A percentile compares a stretch with the other conserved stretches of the same genome.
phyloP scores from a whole-genome alignment of 2,329 filamentous ascomycete genomes.

The Simplicillium aogashimaense region DNA sequence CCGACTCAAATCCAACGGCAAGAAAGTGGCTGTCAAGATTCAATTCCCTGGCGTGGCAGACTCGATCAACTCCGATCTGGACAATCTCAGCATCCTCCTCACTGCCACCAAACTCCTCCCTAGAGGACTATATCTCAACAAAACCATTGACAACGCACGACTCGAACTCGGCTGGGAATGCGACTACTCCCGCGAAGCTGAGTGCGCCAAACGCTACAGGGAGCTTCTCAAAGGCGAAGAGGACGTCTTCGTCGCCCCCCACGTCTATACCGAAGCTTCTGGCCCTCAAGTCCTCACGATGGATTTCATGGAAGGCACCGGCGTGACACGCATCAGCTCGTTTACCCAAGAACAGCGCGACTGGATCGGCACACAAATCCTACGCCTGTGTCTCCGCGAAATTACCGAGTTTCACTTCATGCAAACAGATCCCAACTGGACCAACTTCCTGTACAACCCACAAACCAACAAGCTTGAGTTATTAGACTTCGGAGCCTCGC shows the following conservation, averaged over 20 bases:
- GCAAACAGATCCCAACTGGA: slow-evolving; percentile 99
- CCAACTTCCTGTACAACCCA: slow-evolving; percentile 89
- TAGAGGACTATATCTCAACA: slow-evolving; percentile 87
- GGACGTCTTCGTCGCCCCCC: slow-evolving; percentile 69
- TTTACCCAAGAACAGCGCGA: slow-evolving; percentile 79
- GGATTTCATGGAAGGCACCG: slow-evolving; percentile 78
- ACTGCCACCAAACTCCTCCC: slow-evolving; percentile 85
- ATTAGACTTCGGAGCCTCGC: slow-evolving; percentile 87
- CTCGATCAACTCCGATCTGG: slow-evolving; percentile 93
- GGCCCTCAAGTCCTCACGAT: slow-evolving; percentile 86
- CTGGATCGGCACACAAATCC: slow-evolving; percentile 92
- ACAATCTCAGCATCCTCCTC: slow-evolving; percentile 83
- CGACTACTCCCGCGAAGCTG: slow-evolving; percentile 83
- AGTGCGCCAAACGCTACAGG: slow-evolving; percentile 67
- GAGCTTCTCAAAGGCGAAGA: slow-evolving; percentile 57
- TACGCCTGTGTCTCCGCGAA: slow-evolving; percentile 84
- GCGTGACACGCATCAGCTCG: slow-evolving; percentile 68
- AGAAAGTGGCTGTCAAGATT: slow-evolving; percentile 84
- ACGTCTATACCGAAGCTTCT: slow-evolving; percentile 67
- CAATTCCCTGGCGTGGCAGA: slow-evolving; percentile 94
- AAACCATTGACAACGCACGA: slow-evolving; percentile 92
- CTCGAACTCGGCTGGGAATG: slow-evolving; percentile 94
- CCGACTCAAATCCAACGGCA: slow-evolving; percentile 62
- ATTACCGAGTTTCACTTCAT: slow-evolving; percentile 94
- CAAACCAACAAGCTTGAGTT: slow-evolving; percentile 67